A percentile compares a stretch with the other conserved stretches of the same genome.
phyloP scores from a whole-genome alignment of 2,329 filamentous ascomycete species.

The Botrytis sinoallii region DNA sequence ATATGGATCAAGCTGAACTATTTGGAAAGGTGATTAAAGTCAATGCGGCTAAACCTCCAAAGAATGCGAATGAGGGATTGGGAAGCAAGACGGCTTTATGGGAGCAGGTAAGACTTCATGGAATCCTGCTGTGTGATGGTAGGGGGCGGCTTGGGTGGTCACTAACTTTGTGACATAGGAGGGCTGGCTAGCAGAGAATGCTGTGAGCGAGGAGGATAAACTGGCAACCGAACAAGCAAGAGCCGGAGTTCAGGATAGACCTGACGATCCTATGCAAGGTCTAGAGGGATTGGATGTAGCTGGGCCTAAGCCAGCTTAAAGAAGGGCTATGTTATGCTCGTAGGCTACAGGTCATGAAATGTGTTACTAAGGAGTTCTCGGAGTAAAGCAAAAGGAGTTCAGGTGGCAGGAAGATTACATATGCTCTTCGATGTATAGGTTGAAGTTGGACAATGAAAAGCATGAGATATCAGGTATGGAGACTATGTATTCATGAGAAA shows the following conservation, averaged over 20 bases:
- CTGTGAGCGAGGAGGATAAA: conserved; percentile 76
- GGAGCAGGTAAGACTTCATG: conserved; percentile 74
- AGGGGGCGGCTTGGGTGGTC: neutral
- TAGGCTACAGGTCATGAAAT: conserved; percentile 12
- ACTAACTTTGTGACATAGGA: conserved; percentile 58
- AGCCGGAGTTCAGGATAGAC: conserved; percentile 50
- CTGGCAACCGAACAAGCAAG: conserved; percentile 55
- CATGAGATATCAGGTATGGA: conserved; percentile 10
- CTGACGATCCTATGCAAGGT: conserved; percentile 91
- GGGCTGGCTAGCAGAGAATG: conserved; percentile 86
- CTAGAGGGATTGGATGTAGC: conserved; percentile 91
- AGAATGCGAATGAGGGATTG: conserved; percentile 80
- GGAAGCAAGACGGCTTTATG: conserved; percentile 93
- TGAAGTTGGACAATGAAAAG: neutral
- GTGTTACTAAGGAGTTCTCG: conserved; percentile 28
- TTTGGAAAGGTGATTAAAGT: conserved; percentile 92
- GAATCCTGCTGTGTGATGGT: neutral
- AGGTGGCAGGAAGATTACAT: conserved; percentile 1
- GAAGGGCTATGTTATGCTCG: neutral
- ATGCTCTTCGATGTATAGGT: neutral
- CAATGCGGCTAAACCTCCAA: conserved; percentile 85
- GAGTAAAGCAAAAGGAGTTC: conserved; percentile 21
- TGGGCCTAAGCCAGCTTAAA: conserved; percentile 75
- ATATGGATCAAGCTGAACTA: conserved; percentile 96
- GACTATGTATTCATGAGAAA: conserved; percentile 28